Evolutionary conservation across 352 stramenopile species (phyloP), one percentile per base, ranked within the genome.

Genomic region (Phytopythium sindhum): DNA sequence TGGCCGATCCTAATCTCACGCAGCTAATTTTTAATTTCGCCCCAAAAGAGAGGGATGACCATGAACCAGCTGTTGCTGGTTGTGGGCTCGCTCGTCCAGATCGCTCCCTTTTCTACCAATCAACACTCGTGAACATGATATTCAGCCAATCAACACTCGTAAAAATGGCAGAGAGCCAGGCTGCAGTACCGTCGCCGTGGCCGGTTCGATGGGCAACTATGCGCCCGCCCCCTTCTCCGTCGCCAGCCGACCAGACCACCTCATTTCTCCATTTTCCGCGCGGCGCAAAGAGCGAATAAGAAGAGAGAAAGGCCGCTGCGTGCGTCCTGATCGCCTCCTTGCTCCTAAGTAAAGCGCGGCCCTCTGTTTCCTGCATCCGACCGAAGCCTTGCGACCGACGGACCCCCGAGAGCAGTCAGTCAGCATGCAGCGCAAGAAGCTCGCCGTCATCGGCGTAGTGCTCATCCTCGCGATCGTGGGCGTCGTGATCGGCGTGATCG

Each of bases 391-490:
- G 31, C 31, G 31, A 35, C 31, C 31, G 31, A 35, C 31, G 3
- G 8, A 35, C 8, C 31, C 31, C 31, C 31, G 31, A 35, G 31
- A 35, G 31, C 31, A 12, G 50, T 64, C 31, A 12, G 50, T 64
- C 42, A 65, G 24, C 39, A 54, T 37, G 53, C 60, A 82, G 55
- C 78, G 78, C 61, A 85, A 82, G 61, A 65, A 72, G 17, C 61
- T 85, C 19, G 75, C 69, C 21, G 65, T 82, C 57, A 48, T 57
- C 24, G 63, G 65, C 44, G 60, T 82, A 8, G 72, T 85, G 31
- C 67, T 78, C 59, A 50, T 80, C 26, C 80, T 67, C 57, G 76
- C 76, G 28, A 72, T 78, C 50, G 72, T 85, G 12, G 76, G 74
- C 61, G 66, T 85, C 5, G 44, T 85, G 21, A 72, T 85, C 15